Conservation (phyloP, 208 protist genomes). For the Strigomonas culicis region DNA sequence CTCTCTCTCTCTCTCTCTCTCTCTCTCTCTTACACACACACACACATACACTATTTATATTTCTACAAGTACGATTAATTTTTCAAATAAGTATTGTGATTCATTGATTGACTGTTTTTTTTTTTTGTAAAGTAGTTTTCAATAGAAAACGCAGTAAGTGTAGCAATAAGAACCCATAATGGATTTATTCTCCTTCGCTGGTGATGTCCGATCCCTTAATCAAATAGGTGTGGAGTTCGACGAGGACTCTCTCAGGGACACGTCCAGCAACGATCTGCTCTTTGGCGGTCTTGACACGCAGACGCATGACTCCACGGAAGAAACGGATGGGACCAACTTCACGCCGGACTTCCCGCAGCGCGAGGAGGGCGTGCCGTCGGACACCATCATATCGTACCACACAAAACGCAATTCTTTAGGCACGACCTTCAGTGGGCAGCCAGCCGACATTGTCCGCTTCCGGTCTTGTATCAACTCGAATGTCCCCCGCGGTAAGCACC, state of each 20-base stretch:
- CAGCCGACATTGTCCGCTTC: constrained; percentile 66
- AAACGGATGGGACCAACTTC: too few species aligned
- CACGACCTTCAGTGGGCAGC: constrained; percentile 52
- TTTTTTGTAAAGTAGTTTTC: background rate
- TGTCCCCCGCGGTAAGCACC: constrained; percentile 11
- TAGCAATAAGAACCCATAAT: background rate
- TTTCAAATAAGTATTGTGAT: too few species aligned
- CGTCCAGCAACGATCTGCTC: background rate
- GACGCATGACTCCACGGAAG: too few species aligned
- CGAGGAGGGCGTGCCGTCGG: too few species aligned
- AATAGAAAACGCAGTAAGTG: background rate
- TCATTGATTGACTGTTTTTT: too few species aligned
- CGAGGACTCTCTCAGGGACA: background rate
- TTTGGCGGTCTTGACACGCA: too few species aligned
- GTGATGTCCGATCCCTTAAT: constrained; percentile 2
- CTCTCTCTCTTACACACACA: background rate
- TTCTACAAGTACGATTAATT: background rate
- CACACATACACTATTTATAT: background rate
- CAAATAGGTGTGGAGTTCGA: constrained; percentile 1
- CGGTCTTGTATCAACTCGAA: constrained; percentile 56
- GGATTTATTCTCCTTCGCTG: constrained; percentile 12
- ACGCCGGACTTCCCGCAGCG: background rate
- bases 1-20: background rate
- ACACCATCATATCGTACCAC: background rate
- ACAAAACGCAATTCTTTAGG: background rate